These are phyloP conservation scores for Wickerhamomyces strasburgensis DNA, from an alignment of 805 yeast genomes.

Conservation along the genomic window DNA sequence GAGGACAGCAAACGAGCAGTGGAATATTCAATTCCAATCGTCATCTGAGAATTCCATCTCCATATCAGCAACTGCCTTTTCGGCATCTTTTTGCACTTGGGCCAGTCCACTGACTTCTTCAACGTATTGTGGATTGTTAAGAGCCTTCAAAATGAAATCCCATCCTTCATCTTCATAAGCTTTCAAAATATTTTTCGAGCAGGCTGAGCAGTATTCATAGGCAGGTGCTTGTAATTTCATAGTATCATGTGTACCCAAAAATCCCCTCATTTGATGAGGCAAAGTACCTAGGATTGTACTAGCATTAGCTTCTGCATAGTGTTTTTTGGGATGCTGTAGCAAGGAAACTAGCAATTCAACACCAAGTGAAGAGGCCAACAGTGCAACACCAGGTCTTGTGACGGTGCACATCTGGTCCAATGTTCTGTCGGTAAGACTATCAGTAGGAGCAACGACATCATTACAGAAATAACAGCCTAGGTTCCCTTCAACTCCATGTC, in stretches of 20 bases:
- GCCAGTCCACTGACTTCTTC: constrained; percentile 79
- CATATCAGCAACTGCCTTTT: constrained; percentile 27
- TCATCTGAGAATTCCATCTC: constrained; percentile 26
- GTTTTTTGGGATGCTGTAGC: constrained; percentile 57
- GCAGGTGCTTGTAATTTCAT: constrained; percentile 65
- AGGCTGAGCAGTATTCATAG: constrained; percentile 81
- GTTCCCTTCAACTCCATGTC: constrained; percentile 59
- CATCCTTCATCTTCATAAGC: constrained; percentile 56
- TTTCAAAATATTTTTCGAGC: constrained; percentile 57
- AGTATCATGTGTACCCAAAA: constrained; percentile 58
- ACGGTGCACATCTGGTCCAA: constrained; percentile 99
- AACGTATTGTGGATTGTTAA: constrained; percentile 60
- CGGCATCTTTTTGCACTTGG: constrained; percentile 68
- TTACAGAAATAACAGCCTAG: constrained; percentile 95
- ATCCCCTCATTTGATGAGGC: constrained; percentile 93
- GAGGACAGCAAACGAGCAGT: neutral
- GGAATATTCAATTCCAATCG: constrained; percentile 12
- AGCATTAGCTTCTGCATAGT: constrained; percentile 26
- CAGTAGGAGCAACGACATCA: constrained; percentile 91
- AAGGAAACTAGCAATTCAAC: constrained; percentile 77
- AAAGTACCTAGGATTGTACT: constrained; percentile 55
- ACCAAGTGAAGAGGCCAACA: constrained; percentile 79
- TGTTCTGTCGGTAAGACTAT: constrained; percentile 81
- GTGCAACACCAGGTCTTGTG: constrained; percentile 93
- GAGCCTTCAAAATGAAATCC: constrained; percentile 72